Conservation (phyloP, 768 basidiomycete species). For the Boletus rubroflammeus region DNA sequence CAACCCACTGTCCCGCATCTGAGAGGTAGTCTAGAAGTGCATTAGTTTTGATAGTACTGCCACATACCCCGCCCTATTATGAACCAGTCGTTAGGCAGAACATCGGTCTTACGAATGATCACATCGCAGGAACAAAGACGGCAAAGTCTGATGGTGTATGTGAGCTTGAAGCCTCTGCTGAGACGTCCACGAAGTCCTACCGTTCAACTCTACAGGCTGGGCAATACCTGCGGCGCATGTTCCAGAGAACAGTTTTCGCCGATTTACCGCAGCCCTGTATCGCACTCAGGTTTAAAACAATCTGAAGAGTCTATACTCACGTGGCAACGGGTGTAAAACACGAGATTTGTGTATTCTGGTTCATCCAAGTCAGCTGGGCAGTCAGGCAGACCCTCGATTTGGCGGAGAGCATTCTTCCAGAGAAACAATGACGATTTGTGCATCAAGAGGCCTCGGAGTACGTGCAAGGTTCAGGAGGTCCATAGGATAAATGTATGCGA, state of each 20-base stretch:
- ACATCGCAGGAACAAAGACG: not conserved
- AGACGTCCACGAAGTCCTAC: conserved; percentile 1
- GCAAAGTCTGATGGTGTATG: not conserved
- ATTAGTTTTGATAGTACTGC: not conserved
- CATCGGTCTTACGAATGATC: not conserved
- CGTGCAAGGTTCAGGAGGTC: conserved; percentile 35
- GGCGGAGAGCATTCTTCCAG: conserved; percentile 28
- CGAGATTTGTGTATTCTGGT: conserved; percentile 42
- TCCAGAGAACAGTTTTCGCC: conserved; percentile 11
- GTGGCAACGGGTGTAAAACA: conserved; percentile 30
- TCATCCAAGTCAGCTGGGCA: conserved; percentile 46
- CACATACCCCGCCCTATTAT: conserved; percentile 6
- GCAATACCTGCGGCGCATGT: conserved; percentile 19
- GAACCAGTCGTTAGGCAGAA: conserved; percentile 2
- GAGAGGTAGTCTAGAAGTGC: not conserved
- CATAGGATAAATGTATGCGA: conserved; percentile 37
- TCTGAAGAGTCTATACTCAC: not conserved
- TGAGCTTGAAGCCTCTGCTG: not conserved
- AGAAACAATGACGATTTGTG: conserved; percentile 25
- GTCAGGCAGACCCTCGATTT: conserved; percentile 37
- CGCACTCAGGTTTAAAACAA: not conserved
- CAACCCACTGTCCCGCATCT: conserved; percentile 7
- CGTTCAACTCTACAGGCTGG: conserved; percentile 6
- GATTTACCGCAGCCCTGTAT: conserved; percentile 11
- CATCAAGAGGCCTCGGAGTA: conserved; percentile 42